Conservation (phyloP, 495 filamentous ascomycete species). For the Jackrogersella minutella region DNA sequence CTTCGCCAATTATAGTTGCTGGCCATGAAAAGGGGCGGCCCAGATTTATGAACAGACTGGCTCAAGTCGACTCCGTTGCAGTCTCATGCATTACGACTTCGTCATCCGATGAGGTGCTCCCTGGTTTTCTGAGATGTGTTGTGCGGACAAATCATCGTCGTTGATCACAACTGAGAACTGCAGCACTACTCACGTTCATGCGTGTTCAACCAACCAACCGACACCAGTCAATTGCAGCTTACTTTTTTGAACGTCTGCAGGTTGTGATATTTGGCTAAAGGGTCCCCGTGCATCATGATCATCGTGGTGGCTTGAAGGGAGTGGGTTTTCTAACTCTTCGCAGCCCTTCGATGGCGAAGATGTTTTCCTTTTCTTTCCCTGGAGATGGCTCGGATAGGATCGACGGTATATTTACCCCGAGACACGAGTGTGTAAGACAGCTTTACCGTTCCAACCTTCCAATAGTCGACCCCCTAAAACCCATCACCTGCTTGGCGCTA, state of each 20-base stretch:
- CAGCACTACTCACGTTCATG: background rate
- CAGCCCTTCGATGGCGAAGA: background rate
- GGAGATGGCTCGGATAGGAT: conserved; percentile 1
- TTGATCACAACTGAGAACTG: background rate
- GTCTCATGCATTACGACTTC: background rate
- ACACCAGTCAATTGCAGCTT: background rate
- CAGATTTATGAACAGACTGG: background rate
- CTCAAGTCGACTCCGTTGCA: background rate
- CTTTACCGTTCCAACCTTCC: background rate
- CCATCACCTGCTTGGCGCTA: background rate
- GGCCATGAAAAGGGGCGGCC: background rate
- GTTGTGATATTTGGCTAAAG: background rate
- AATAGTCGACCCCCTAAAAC: background rate
- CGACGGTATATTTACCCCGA: background rate
- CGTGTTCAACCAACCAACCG: background rate
- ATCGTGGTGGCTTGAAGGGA: background rate
- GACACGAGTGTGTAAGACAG: background rate
- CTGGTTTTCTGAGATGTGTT: background rate
- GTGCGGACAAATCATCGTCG: background rate
- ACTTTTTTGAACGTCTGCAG: conserved; percentile 14
- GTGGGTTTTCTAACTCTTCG: background rate
- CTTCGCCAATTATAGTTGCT: background rate
- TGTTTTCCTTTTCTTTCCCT: background rate
- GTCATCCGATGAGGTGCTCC: background rate
- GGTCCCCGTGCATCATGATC: conserved; percentile 5